These are phyloP conservation scores for Neopestalotiopsis clavispora DNA, from an alignment of 2,329 filamentous ascomycete species.

Conservation along the genomic window DNA sequence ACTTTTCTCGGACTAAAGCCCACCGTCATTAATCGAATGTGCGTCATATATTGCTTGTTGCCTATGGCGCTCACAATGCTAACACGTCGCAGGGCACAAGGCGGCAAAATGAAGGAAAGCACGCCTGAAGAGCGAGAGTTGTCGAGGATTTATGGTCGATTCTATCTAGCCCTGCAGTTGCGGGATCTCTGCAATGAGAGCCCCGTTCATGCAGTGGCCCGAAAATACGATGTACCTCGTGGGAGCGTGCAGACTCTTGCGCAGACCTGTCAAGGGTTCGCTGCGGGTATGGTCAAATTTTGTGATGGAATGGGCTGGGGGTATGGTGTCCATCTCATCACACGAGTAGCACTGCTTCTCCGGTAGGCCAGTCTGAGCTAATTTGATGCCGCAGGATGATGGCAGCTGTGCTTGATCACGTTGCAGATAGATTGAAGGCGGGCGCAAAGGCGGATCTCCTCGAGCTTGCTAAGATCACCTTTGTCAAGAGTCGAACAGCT, in stretches of 20 bases:
- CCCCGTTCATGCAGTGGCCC: conserved; percentile 71
- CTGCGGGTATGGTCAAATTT: conserved; percentile 79
- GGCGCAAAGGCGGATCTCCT: conserved; percentile 74
- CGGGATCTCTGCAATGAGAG: conserved; percentile 79
- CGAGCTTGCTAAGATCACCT: conserved; percentile 72
- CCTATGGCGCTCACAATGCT: not conserved
- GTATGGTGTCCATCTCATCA: conserved; percentile 38
- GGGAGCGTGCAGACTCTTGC: conserved; percentile 74
- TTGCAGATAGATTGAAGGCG: conserved; percentile 74
- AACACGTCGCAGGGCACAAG: conserved; percentile 60
- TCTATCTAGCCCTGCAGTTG: conserved; percentile 78
- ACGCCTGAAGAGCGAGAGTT: conserved; percentile 64
- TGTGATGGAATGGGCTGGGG: conserved; percentile 79
- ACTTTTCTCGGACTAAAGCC: conserved; percentile 72
- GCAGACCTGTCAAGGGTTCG: conserved; percentile 79
- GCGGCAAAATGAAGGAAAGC: conserved; percentile 66
- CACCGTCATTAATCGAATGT: conserved; percentile 66
- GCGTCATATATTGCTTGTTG: not conserved
- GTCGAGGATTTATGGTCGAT: conserved; percentile 70
- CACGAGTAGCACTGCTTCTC: not conserved
- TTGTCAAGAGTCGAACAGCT: conserved; percentile 78
- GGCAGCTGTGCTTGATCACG: conserved; percentile 75
- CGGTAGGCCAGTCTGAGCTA: not conserved
- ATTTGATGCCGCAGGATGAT: conserved; percentile 57
- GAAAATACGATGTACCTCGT: conserved; percentile 72